Evolutionary conservation across 2,329 filamentous ascomycete genomes (phyloP).

Genomic region (Apiospora aurea): DNA sequence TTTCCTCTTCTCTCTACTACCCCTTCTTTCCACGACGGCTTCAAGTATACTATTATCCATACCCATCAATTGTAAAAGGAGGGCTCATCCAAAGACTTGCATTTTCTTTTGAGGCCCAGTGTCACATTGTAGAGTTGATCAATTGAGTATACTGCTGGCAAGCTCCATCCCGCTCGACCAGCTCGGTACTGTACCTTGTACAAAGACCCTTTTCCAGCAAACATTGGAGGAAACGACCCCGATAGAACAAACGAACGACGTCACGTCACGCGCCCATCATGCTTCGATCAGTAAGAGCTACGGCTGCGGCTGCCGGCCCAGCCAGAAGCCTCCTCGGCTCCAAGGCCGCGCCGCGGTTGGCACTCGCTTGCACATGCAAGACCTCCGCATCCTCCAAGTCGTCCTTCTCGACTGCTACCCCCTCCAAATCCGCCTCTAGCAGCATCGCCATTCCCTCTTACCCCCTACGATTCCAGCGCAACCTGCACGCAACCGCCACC

Average conservation of each 20-base stretch:
- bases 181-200: conserved; percentile 12
- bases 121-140: conserved; percentile 3
- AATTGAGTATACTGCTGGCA: conserved; percentile 11
- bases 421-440: conserved; percentile 29
- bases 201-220: not conserved
- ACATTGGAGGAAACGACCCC: conserved; percentile 10
- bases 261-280: conserved; percentile 32
- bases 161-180: conserved; percentile 1
- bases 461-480: conserved; percentile 42
- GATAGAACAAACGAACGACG: conserved; percentile 6
- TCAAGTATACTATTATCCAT: not conserved
- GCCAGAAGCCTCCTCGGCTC: conserved; percentile 42
- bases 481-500: conserved; percentile 53
- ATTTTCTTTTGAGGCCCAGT: not conserved
- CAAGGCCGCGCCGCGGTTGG: conserved; percentile 40
- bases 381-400: conserved; percentile 31
- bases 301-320: conserved; percentile 39
- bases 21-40: not conserved
- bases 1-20: conserved; percentile 1
- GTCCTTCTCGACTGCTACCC: conserved; percentile 32
- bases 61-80: not conserved
- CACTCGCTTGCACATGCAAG: conserved; percentile 45
- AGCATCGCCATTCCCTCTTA: conserved; percentile 26
- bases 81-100: not conserved
- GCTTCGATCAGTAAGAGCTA: conserved; percentile 47